Percentiles rank a stretch among this genome's conserved stretches.
These are phyloP conservation scores for Termitomyces sp. DNA, from an alignment of 768 basidiomycete genomes.

Conservation along the genomic window DNA sequence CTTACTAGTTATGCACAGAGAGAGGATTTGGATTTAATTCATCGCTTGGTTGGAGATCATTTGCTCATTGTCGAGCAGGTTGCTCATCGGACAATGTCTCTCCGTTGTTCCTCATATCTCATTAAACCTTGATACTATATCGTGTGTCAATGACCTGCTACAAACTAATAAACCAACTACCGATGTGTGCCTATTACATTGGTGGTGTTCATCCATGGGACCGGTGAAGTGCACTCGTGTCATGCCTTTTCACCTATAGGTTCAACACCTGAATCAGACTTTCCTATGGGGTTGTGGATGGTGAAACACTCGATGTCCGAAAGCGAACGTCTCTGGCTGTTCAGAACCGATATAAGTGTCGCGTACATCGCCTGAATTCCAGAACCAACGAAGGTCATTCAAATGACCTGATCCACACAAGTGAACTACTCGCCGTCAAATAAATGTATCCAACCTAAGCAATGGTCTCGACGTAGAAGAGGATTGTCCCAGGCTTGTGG, in stretches of 20 bases:
- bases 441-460: conserved; percentile 3
- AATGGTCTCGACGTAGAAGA: neutral
- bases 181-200: too few species aligned
- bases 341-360: conserved; percentile 1
- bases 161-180: too few species aligned
- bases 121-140: too few species aligned
- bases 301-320: conserved; percentile 5
- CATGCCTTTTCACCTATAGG: neutral
- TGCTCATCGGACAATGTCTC: neutral
- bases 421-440: neutral
- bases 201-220: too few species aligned
- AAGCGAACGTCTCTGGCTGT: conserved; percentile 4
- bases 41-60: neutral
- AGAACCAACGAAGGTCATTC: neutral
- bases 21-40: neutral
- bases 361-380: conserved; percentile 3
- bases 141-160: too few species aligned
- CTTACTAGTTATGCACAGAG: neutral
- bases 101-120: too few species aligned
- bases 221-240: neutral
- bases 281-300: neutral
- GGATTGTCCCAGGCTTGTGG: neutral
- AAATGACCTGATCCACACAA: neutral
- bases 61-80: neutral
- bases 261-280: neutral